Evolutionary conservation across 805 yeast species (phyloP).

Genomic region (Saccharomyces paradoxus): DNA sequence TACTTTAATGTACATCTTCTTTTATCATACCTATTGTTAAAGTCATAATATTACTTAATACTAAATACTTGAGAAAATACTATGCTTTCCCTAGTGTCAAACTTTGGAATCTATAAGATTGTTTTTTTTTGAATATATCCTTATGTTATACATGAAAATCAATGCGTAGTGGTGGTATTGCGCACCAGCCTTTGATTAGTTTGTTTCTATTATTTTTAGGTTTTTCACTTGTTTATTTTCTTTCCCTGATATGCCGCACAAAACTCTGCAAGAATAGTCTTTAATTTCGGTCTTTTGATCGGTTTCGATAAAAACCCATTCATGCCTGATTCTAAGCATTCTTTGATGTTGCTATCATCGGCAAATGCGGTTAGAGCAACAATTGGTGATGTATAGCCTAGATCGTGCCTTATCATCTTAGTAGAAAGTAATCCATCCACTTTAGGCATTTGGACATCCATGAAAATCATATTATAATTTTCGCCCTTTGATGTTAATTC

Average conservation of each 20-base stretch:
- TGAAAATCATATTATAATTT: conserved; percentile 66
- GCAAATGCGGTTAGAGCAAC: conserved; percentile 95
- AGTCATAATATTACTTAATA: neutral
- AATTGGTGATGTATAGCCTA: conserved; percentile 61
- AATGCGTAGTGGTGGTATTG: neutral
- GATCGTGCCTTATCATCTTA: conserved; percentile 53
- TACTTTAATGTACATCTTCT: neutral
- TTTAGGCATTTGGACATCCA: conserved; percentile 98
- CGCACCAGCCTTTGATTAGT: neutral
- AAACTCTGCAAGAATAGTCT: conserved; percentile 40
- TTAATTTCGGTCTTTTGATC: conserved; percentile 59
- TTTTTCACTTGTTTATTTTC: neutral
- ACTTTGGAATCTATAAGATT: neutral
- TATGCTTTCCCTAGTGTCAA: neutral
- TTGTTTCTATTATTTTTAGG: neutral
- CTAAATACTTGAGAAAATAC: neutral
- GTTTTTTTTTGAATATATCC: neutral
- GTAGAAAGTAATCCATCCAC: conserved; percentile 87
- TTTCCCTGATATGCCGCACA: conserved; percentile 10
- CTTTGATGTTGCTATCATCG: conserved; percentile 80
- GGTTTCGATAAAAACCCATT: conserved; percentile 86
- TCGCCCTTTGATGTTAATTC: conserved; percentile 36
- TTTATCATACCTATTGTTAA: neutral
- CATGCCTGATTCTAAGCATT: conserved; percentile 87
- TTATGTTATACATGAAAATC: neutral